Conservation (phyloP, 768 basidiomycete genomes). For the Chalciporus pseudorubinellus region DNA sequence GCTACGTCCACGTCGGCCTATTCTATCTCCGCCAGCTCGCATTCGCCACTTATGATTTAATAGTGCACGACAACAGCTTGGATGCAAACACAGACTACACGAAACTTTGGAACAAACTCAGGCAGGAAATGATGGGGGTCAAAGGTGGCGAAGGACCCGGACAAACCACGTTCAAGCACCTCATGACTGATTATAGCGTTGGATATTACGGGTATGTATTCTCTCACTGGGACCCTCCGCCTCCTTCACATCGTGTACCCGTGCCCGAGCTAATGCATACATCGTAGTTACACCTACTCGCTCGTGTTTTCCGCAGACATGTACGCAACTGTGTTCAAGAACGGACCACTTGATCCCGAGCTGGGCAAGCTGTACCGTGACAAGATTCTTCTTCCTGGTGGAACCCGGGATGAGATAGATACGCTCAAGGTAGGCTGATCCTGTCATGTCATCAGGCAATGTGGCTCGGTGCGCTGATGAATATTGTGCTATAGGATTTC, state of each 20-base stretch:
- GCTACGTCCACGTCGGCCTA: constrained; percentile 76
- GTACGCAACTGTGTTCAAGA: constrained; percentile 71
- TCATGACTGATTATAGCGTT: constrained; percentile 66
- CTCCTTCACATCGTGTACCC: no score
- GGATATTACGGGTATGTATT: constrained; percentile 48
- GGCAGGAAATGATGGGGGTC: constrained; percentile 65
- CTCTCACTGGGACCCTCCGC: no score
- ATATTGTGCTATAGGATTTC: constrained; percentile 48
- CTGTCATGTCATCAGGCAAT: no score
- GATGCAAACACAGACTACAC: constrained; percentile 61
- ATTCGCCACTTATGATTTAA: constrained; percentile 43
- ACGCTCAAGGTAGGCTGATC: constrained; percentile 57
- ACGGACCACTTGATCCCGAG: constrained; percentile 65
- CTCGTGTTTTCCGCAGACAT: constrained; percentile 60
- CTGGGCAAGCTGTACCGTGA: constrained; percentile 68
- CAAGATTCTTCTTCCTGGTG: constrained; percentile 68
- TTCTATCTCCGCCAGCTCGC: constrained; percentile 68
- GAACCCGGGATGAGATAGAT: constrained; percentile 71
- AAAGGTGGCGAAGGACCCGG: constrained; percentile 64
- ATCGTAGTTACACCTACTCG: constrained; percentile 63
- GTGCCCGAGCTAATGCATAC: no score
- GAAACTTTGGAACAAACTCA: constrained; percentile 66
- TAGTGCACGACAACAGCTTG: constrained; percentile 33
- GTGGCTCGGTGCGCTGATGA: no score
- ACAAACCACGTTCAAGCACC: constrained; percentile 70